Evolutionary conservation across 1,284 basidiomycete genomes (phyloP), one percentile per base, ranked within the genome.

Genomic region (Trametes polyzona): DNA sequence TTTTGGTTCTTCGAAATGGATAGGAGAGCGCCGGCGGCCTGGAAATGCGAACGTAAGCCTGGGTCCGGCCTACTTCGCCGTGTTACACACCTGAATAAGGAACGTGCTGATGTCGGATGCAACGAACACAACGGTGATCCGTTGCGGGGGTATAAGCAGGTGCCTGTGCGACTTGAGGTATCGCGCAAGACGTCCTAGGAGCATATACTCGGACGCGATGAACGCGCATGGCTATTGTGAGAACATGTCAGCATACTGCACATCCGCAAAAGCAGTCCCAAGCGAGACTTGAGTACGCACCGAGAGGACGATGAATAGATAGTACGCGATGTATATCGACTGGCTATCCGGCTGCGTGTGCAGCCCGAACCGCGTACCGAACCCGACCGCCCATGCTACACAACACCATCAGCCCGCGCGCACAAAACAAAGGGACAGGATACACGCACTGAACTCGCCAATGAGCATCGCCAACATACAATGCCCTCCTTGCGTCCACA

Each of bases 291-390:
- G 5, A n/a, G 6, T 4, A 47, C 59, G 6, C 41, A 64, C 63
- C 32, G 86, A 79, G 19, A 95, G 80, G 58, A 93, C 83, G 5
- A 86, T 83, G 71, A 96, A 95, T 9, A 96, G 74, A 0, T 95
- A 93, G 73, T 96, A 93, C 57, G 96, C 82, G 55, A 96, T 71
- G 51, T 96, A 64, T 14, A 65, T 62, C 11, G 62, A 56, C 47
- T 62, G 52, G 21, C 52, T 64, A 32, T 79, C 77, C 2, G 78
- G 79, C 62, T 78, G 62, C 2, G 62, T 50, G 68, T 83, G 74
- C 46, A 83, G 69, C 26, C 74, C 80, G 51, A 78, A 84, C 29
- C 85, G 80, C 41, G 74, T 72, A 2, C 71, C 78, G 47, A 88
- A 72, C 19, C 86, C 85, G 14, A 80, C 66, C 0, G 80, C 78